Percentiles rank a stretch among this genome's conserved stretches.
phyloP scores from a whole-genome alignment of 257 asterid species.

The Solanum ossicruentum region DNA sequence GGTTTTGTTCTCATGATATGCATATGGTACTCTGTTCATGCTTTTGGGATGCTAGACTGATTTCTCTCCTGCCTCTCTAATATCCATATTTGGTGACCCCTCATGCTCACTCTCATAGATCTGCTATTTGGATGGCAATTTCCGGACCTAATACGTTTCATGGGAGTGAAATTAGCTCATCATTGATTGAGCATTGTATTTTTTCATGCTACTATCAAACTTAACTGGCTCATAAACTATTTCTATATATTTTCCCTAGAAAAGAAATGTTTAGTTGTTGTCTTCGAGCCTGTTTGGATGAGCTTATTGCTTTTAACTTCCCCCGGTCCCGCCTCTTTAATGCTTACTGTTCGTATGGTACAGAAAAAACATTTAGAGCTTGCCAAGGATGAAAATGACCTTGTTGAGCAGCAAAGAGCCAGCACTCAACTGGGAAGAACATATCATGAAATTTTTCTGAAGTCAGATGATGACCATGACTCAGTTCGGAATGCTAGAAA shows the following conservation, averaged over 20 bases:
- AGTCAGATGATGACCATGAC: constrained; percentile 63
- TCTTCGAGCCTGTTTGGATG: neutral
- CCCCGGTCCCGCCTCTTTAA: too few relatives aligned
- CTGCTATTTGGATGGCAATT: neutral
- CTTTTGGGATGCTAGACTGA: neutral
- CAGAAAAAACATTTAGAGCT: constrained; percentile 86
- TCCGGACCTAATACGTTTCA: neutral
- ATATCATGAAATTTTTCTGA: constrained; percentile 74
- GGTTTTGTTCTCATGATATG: neutral
- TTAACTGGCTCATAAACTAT: neutral
- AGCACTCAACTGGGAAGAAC: constrained; percentile 95
- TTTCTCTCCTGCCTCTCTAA: neutral
- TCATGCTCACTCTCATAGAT: neutral
- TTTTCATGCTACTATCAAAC: neutral
- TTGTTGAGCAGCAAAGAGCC: constrained; percentile 90
- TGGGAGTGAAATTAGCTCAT: neutral
- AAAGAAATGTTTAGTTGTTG: neutral
- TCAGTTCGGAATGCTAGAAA: constrained; percentile 63
- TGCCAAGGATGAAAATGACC: constrained; percentile 55
- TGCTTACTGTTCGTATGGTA: neutral
- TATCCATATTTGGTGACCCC: neutral
- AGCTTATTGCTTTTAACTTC: too few relatives aligned
- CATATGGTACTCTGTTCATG: neutral
- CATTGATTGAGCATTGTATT: neutral
- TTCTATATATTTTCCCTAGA: neutral